phyloP scores from a whole-genome alignment of 345 rosid species.

The Pugionium cornutum region DNA sequence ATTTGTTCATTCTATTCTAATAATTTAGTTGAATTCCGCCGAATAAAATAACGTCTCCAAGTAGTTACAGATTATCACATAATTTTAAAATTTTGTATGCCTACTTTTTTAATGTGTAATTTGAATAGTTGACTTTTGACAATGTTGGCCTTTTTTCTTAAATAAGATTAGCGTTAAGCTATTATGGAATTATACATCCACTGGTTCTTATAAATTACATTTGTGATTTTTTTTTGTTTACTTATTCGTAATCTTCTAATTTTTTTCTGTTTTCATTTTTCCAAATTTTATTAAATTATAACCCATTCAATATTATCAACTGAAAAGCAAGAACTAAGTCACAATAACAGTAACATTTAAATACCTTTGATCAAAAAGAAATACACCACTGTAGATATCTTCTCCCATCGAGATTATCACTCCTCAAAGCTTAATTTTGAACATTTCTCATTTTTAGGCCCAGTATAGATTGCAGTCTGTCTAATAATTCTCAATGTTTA shows the following conservation, averaged over 20 bases:
- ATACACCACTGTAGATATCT: too few species aligned
- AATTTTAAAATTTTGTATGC: neutral
- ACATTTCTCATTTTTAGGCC: neutral
- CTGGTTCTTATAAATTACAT: slow-evolving; percentile 3
- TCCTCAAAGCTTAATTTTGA: slow-evolving; percentile 1
- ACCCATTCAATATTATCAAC: too few species aligned
- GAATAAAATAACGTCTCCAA: neutral
- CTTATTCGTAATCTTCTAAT: slow-evolving; percentile 1
- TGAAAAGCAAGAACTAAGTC: too few species aligned
- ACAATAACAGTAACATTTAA: neutral
- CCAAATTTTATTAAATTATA: too few species aligned
- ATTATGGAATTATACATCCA: neutral
- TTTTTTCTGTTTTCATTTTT: neutral
- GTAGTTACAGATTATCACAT: neutral
- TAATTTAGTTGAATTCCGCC: slow-evolving; percentile 23
- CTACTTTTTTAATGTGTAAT: neutral
- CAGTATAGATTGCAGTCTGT: too few species aligned
- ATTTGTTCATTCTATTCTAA: slow-evolving; percentile 9
- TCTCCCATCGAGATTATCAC: too few species aligned
- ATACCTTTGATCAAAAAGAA: too few species aligned
- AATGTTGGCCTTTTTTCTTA: neutral
- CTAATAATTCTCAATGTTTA: too few species aligned
- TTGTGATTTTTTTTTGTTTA: slow-evolving; percentile 10
- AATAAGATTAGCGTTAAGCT: neutral
- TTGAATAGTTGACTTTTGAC: slow-evolving; percentile 2